A percentile compares a stretch with the other conserved stretches of the same genome.
Evolutionary conservation across 768 basidiomycete genomes (phyloP).

Genomic region (Suillus decipiens): DNA sequence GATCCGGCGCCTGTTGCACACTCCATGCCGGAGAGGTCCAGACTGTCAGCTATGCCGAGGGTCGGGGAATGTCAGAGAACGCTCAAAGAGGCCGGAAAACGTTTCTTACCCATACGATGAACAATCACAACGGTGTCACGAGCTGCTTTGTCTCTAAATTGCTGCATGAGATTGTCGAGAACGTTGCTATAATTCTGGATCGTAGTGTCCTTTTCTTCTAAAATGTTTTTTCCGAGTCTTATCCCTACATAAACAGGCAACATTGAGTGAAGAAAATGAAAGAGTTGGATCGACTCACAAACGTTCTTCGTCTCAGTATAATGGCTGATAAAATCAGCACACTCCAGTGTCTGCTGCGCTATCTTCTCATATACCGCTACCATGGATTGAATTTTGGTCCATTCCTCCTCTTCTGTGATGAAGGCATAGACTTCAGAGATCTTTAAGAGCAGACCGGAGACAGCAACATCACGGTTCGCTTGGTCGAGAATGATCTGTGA

Average conservation of each 20-base stretch:
- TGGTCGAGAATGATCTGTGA: background rate
- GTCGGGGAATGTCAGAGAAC: background rate
- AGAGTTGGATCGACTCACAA: conserved; percentile 13
- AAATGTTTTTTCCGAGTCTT: conserved; percentile 8
- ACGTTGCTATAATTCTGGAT: background rate
- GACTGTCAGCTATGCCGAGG: background rate
- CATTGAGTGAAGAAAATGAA: background rate
- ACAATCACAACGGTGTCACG: too few species aligned
- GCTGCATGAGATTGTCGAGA: conserved; percentile 9
- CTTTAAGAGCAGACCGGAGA: background rate
- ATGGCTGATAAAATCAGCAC: conserved; percentile 29
- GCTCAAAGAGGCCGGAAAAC: background rate
- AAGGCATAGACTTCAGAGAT: background rate
- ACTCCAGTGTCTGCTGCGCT: conserved; percentile 24
- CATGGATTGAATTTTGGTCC: background rate
- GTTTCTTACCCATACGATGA: background rate
- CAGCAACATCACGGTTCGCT: background rate
- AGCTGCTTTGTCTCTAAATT: background rate
- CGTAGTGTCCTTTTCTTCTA: background rate
- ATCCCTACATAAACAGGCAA: background rate
- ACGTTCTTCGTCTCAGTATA: conserved; percentile 27
- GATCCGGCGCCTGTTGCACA: background rate
- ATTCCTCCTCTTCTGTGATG: conserved; percentile 2
- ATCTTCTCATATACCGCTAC: background rate
- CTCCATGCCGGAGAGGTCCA: conserved; percentile 2